phyloP scores from a whole-genome alignment of 2,329 filamentous ascomycete species.

The Ilyonectria destructans region DNA sequence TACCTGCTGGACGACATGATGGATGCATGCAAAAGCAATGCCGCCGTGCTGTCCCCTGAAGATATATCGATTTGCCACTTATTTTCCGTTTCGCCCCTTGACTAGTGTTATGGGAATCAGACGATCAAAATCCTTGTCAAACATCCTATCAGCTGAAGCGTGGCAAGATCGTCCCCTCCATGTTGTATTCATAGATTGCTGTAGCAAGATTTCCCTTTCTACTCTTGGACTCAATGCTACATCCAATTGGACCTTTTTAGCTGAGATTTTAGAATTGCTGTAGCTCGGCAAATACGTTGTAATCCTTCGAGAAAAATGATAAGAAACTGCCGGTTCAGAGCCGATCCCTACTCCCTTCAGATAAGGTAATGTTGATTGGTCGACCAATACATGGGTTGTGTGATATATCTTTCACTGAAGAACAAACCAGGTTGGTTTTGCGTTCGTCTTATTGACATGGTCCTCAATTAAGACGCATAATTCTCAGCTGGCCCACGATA shows the following conservation, averaged over 20 bases:
- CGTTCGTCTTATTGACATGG: not conserved
- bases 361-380: not conserved
- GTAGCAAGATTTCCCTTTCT: not conserved
- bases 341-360: not conserved
- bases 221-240: not conserved
- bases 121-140: no score
- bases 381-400: not conserved
- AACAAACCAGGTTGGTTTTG: no score
- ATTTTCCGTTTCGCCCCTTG: not conserved
- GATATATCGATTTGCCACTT: not conserved
- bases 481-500: not conserved
- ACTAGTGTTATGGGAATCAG: not conserved
- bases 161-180: conserved; percentile 9
- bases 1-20: not conserved
- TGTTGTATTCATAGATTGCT: not conserved
- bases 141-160: not conserved
- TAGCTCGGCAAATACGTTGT: not conserved
- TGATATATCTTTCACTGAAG: not conserved
- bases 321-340: not conserved
- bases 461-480: not conserved
- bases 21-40: not conserved
- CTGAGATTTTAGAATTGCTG: no score
- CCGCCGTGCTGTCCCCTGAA: not conserved
- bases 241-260: not conserved
- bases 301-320: not conserved